These are phyloP conservation scores for Verbena officinalis DNA, from an alignment of 257 asterid species.

Conservation along the genomic window DNA sequence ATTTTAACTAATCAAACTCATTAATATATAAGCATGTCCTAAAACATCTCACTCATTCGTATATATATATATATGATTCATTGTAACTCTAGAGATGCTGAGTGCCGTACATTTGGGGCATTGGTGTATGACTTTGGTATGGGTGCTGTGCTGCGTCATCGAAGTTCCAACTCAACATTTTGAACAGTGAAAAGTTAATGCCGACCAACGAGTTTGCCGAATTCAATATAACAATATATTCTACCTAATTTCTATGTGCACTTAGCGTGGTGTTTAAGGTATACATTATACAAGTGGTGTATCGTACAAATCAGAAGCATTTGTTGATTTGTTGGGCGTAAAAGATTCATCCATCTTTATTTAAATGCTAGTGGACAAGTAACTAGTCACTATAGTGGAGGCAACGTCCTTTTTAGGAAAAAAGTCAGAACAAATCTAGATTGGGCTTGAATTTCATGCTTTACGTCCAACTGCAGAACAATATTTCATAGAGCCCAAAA, in stretches of 20 bases:
- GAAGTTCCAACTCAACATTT: constrained; percentile 38
- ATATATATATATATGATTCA: too few species aligned
- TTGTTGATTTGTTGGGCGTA: too few species aligned
- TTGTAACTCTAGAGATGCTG: not conserved
- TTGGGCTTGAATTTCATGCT: not conserved
- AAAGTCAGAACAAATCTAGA: not conserved
- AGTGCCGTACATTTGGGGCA: constrained; percentile 38
- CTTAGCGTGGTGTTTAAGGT: not conserved
- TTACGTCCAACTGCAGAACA: not conserved
- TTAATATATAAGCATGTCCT: too few species aligned
- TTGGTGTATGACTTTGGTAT: constrained; percentile 35
- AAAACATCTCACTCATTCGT: too few species aligned
- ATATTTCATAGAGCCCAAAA: not conserved
- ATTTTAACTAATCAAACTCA: too few species aligned
- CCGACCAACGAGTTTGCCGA: constrained; percentile 4
- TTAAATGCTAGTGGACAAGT: too few species aligned
- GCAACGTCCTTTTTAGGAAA: too few species aligned
- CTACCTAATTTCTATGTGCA: too few species aligned
- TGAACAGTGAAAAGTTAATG: constrained; percentile 22
- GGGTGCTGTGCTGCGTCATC: constrained; percentile 19
- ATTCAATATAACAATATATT: not conserved
- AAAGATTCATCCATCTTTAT: too few species aligned
- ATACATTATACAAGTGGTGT: too few species aligned
- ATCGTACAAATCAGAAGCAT: too few species aligned
- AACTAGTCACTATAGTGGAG: too few species aligned